These are phyloP conservation scores for Annulohypoxylon stygium DNA, from an alignment of 495 filamentous ascomycete species.

Conservation along the genomic window DNA sequence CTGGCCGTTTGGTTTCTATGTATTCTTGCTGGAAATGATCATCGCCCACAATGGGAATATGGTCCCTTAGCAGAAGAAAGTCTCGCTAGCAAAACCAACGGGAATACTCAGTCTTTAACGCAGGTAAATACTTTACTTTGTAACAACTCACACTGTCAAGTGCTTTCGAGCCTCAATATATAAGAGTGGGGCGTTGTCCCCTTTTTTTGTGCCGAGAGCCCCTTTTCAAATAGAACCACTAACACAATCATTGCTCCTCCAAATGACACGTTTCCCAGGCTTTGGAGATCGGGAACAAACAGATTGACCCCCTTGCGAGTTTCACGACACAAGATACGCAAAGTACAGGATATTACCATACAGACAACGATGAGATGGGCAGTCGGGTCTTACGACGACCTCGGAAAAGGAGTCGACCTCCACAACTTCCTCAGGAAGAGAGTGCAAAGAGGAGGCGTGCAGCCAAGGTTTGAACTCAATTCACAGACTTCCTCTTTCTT, in stretches of 20 bases:
- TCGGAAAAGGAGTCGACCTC: not conserved
- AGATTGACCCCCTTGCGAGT: not conserved
- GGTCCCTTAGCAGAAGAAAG: not conserved
- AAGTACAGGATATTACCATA: not conserved
- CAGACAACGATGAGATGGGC: not conserved
- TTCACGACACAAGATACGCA: not conserved
- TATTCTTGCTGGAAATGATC: slow-evolving; percentile 3
- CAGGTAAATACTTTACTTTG: not conserved
- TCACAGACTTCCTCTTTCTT: not conserved
- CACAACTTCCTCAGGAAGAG: not conserved
- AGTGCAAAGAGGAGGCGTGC: not conserved
- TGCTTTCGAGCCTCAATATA: not conserved
- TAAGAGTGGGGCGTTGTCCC: not conserved
- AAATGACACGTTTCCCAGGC: not conserved
- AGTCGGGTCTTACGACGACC: not conserved
- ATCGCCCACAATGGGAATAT: not conserved
- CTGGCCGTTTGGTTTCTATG: not conserved
- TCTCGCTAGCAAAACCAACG: not conserved
- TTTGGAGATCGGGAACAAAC: not conserved
- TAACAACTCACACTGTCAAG: not conserved
- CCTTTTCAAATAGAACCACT: not conserved
- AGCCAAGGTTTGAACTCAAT: not conserved
- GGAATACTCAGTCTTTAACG: not conserved
- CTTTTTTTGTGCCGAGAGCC: not conserved
- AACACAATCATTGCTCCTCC: not conserved